Base-by-base conservation (phyloP, 352 stramenopile species). In the Phytophthora hibernalis region DNA sequence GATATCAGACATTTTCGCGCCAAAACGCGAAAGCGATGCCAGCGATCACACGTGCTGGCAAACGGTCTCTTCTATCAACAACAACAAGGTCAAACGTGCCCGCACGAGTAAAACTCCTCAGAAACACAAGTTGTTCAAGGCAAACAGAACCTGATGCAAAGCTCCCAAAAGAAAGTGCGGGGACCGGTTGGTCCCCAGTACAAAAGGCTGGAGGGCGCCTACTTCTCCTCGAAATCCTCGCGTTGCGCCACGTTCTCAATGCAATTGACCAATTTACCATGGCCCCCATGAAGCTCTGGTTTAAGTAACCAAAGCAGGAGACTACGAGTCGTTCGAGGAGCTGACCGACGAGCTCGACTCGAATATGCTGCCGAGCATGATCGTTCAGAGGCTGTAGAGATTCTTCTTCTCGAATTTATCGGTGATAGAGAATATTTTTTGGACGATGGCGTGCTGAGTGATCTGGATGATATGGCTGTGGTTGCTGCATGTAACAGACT, bases 181-280 rank as follows among this genome's bases (percentile, higher is more conserved):
- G 48, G 28, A 9, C 48, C 28, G 28, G n/a, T 54, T 26, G 16
- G 9, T 5, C 9, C 42, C 5, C 30, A 44, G 12, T 55, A 44
- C 31, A 31, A 45, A 40, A 13, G 57, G 68, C 47, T 70, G 42
- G 40, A 74, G 70, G 37, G 65, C 47, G 30, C 18, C 16, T n/a
- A 45, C 38, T 53, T 75, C 54, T 65, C 26, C 44, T 70, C 60
- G 15, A 58, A 62, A 44, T 75, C 55, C 51, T 67, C 31, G 49
- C 49, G n/a, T 31, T 55, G 49, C 31, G 30, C 8, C 49, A 55
- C 15, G 30, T 55, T 31, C 28, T 55, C 18, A 11, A 55, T 31
- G 7, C 18, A 21, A 55, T 44, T 44, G 31, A 45, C 28, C 5
- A 42, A 30, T 28, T 55, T 33, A 6, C 31, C 9, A 45, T 55